A percentile compares a stretch with the other conserved stretches of the same genome.
Conservation (phyloP, 495 filamentous ascomycete genomes). For the Penicillium chermesinum region DNA sequence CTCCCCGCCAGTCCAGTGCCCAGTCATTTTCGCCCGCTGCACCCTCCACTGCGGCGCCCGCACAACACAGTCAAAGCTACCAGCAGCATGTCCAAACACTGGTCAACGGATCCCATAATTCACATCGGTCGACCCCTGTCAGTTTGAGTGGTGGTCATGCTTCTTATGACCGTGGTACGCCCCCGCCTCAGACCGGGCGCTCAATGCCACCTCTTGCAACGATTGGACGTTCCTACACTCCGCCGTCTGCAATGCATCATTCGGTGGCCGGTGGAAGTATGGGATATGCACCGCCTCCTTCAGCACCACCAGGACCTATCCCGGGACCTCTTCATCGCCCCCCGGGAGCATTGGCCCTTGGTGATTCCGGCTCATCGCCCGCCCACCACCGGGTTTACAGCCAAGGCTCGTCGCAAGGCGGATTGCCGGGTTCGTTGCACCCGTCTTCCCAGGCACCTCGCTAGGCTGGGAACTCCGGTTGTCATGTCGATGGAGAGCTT, state of each 20-base stretch:
- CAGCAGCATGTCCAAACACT: slow-evolving; percentile 42
- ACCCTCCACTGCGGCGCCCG: slow-evolving; percentile 21
- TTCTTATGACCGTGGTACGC: slow-evolving; percentile 36
- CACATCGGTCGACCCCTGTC: slow-evolving; percentile 31
- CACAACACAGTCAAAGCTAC: slow-evolving; percentile 27
- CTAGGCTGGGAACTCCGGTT: slow-evolving; percentile 9
- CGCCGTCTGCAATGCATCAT: slow-evolving; percentile 33
- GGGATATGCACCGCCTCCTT: slow-evolving; percentile 28
- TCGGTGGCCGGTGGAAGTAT: slow-evolving; percentile 26
- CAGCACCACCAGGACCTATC: slow-evolving; percentile 22
- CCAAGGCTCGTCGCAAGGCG: slow-evolving; percentile 31
- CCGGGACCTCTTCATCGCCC: slow-evolving; percentile 33
- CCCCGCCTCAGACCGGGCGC: slow-evolving; percentile 31
- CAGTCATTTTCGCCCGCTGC: slow-evolving; percentile 25
- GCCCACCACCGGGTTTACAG: slow-evolving; percentile 43
- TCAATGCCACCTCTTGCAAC: slow-evolving; percentile 28
- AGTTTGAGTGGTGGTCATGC: slow-evolving; percentile 22
- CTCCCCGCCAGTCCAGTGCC: slow-evolving; percentile 25
- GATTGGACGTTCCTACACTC: slow-evolving; percentile 39
- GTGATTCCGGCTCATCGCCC: slow-evolving; percentile 19
- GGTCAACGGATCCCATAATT: slow-evolving; percentile 36
- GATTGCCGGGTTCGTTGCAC: slow-evolving; percentile 23
- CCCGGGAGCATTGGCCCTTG: slow-evolving; percentile 22
- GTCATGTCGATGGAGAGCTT: background rate
- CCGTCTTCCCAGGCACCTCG: slow-evolving; percentile 31